Base-by-base conservation (phyloP, 768 basidiomycete genomes). In the Dictyophora rubrovolvata region DNA sequence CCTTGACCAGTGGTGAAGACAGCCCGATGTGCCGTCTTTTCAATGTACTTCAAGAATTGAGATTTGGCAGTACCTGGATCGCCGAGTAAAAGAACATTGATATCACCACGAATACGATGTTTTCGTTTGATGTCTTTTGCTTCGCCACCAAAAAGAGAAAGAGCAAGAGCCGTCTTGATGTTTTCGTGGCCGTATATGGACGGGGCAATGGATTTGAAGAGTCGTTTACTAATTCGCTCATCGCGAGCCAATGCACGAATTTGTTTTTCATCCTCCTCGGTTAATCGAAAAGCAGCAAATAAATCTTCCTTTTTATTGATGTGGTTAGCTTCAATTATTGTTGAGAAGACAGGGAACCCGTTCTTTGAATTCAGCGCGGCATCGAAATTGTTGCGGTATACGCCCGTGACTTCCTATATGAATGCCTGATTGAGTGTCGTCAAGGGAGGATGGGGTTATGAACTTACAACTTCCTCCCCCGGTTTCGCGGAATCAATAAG, bases 1-100 rank as follows among this genome's bases (percentile, higher is more conserved):
- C 96, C 96, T 71, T 99, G 96, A 35, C 96, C 96, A 3, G 96
- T 98, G 1, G 96, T 93, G 68, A 96, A 99, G 21, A 99, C 95
- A 5, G 95, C 94, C 49, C 96, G 83, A 69, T 93, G 93, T 0
- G 96, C 94, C 0, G 96, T 98, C 77, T 99, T 99, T 71, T 99
- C 96, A 35, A 93, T 92, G 66, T 98, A 99, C 72, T 98, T 98
- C 66, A 99, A 77, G 79, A 99, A 93, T 69, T 99, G 96, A 0
- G 95, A 98, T 72, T 99, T 98, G 60, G 96, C 96, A 9, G 96
- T 99, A 67, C 96, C 96, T 7, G 96, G 96, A 72, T 99, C 96
- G 59, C 96, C 96, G 18, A 99, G 84, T 2, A 98, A 77, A 37
- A 99, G 85, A 9, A 98, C 80, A 68, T 99, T 99, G 71, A 99